Evolutionary conservation across 768 basidiomycete genomes (phyloP), one percentile per base, ranked within the genome.

Genomic region (Chiua virens): DNA sequence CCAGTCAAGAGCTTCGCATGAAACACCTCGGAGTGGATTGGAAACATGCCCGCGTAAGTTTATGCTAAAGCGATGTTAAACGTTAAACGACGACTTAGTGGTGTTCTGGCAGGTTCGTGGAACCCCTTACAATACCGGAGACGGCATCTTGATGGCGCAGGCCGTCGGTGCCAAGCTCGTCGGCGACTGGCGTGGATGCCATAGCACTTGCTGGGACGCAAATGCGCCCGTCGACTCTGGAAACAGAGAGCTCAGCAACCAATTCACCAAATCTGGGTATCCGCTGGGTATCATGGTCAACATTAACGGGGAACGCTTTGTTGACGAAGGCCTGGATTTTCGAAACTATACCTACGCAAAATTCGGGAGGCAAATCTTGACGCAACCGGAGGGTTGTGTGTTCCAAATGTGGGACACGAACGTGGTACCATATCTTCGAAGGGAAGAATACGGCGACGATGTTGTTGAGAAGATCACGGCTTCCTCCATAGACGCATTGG

Each of bases 281-380:
- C 85, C 86, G 3, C 70, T 86, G 10, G 85, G 86, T 2, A 73
- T 88, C 52, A 87, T 86, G 85, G 66, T 86, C 22, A 88, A 86
- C 58, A 60, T 73, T 0, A 53, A 65, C 2, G 86, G 86, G 5
- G 55, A 65, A 45, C 75, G 86, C 15, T 88, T 87, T 56, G 85
- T 86, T 34, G 84, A 88, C 54, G 86, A 87, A 65, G 86, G 85
- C 34, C 79, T 78, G 42, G 85, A 88, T 67, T 86, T 80, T 61
- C 76, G 86, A 41, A 87, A 85, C 63, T 87, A 81, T 57, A 87
- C 85, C 2, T 87, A 88, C 58, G 85, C 86, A 18, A 81, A 79
- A 63, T 86, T 82, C 55, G 85, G 85, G 10, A 73, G 73, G 23
- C 80, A 77, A 45, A 82, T 87, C 42, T 71, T 86, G 45, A 55